phyloP scores from a whole-genome alignment of 2,329 filamentous ascomycete species.

The Chaetomium strumarium region DNA sequence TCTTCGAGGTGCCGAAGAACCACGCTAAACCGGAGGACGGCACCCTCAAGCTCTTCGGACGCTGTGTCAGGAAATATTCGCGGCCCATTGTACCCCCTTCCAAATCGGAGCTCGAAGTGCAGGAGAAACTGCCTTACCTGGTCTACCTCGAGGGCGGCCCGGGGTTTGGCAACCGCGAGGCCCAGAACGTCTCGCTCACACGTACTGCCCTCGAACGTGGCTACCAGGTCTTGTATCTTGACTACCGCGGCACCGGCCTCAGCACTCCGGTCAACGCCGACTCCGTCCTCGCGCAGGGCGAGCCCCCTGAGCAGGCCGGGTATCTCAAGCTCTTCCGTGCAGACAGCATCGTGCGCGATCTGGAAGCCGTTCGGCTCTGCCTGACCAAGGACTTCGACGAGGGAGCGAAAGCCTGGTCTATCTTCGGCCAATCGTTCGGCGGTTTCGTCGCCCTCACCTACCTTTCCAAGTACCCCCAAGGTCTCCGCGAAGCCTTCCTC shows the following conservation, averaged over 20 bases:
- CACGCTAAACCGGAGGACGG: slow-evolving; percentile 57
- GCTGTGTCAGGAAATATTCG: slow-evolving; percentile 63
- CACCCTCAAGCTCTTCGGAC: slow-evolving; percentile 70
- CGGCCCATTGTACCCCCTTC: slow-evolving; percentile 47
- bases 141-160: slow-evolving; percentile 84
- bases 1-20: slow-evolving; percentile 82
- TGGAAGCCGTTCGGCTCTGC: slow-evolving; percentile 74
- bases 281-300: slow-evolving; percentile 61
- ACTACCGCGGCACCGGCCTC: slow-evolving; percentile 84
- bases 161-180: slow-evolving; percentile 68
- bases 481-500: slow-evolving; percentile 75
- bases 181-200: slow-evolving; percentile 69
- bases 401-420: slow-evolving; percentile 71
- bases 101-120: slow-evolving; percentile 22
- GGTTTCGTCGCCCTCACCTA: slow-evolving; percentile 83
- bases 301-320: slow-evolving; percentile 61
- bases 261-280: slow-evolving; percentile 73
- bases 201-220: slow-evolving; percentile 67
- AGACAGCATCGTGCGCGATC: slow-evolving; percentile 84
- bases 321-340: slow-evolving; percentile 83
- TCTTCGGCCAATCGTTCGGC: slow-evolving; percentile 88
- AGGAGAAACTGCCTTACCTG: slow-evolving; percentile 48
- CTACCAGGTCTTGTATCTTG: slow-evolving; percentile 81
- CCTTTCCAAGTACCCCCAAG: slow-evolving; percentile 71
- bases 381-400: slow-evolving; percentile 64